Evolutionary conservation across 495 filamentous ascomycete genomes (phyloP).

Genomic region (Glutinoglossum americanum): DNA sequence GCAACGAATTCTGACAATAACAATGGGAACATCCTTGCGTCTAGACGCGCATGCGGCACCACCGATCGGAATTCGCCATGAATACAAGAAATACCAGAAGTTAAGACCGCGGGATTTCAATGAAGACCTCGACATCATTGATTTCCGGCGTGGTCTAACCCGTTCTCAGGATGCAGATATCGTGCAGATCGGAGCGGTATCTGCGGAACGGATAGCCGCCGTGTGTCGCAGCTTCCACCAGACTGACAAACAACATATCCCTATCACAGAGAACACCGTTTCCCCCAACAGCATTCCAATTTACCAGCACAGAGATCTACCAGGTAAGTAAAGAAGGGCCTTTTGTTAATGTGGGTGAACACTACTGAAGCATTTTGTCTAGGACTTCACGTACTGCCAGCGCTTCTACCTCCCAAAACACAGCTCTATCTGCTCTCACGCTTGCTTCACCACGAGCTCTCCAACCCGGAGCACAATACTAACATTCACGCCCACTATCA

Average conservation of each 20-base stretch:
- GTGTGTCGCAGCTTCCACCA: constrained; percentile 1
- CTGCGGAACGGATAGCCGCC: constrained; percentile 3
- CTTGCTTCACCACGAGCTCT: constrained; percentile 63
- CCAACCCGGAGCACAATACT: constrained; percentile 50
- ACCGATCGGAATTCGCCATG: constrained; percentile 35
- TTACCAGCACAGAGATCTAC: constrained; percentile 14
- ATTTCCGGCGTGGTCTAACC: constrained; percentile 20
- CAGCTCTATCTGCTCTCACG: constrained; percentile 45
- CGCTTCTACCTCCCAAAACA: constrained; percentile 40
- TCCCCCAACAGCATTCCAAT: background rate
- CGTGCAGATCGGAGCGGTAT: constrained; percentile 1
- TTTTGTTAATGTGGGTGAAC: background rate
- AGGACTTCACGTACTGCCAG: constrained; percentile 61
- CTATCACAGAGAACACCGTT: background rate
- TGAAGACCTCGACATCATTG: constrained; percentile 25
- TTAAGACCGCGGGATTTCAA: constrained; percentile 23
- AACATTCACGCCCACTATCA: constrained; percentile 72
- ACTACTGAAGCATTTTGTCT: background rate
- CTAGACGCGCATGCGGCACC: constrained; percentile 45
- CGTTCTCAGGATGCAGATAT: constrained; percentile 1
- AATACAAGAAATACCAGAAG: constrained; percentile 44
- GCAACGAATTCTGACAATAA: constrained; percentile 8
- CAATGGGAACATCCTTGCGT: constrained; percentile 12
- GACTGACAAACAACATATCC: background rate
- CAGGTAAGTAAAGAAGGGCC: constrained; percentile 18